Evolutionary conservation across 2,329 filamentous ascomycete genomes (phyloP).

Genomic region (Thielaviopsis ethacetica): DNA sequence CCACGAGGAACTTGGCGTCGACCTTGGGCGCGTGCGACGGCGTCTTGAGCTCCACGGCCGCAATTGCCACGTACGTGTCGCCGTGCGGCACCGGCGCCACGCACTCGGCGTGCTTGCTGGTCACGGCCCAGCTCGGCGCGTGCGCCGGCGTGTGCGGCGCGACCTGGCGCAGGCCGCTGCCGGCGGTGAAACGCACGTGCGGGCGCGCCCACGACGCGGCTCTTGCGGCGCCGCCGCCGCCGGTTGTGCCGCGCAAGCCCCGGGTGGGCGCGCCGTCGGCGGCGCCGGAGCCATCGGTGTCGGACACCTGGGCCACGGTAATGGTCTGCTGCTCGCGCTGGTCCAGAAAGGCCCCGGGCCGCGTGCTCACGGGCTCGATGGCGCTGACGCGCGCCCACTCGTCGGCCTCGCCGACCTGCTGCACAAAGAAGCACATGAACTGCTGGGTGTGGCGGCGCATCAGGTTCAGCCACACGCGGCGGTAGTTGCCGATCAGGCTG

Average conservation of each 20-base stretch:
- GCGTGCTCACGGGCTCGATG: slow-evolving; percentile 7
- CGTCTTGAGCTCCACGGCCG: slow-evolving; percentile 7
- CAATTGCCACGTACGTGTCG: slow-evolving; percentile 9
- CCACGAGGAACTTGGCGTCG: slow-evolving; percentile 8
- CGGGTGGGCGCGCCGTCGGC: neutral
- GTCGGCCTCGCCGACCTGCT: slow-evolving; percentile 10
- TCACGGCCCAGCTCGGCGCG: slow-evolving; percentile 8
- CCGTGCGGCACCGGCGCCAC: slow-evolving; percentile 10
- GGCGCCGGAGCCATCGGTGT: neutral
- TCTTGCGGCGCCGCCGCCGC: neutral
- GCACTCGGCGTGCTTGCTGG: slow-evolving; percentile 1
- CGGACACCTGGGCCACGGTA: slow-evolving; percentile 6
- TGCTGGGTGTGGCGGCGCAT: slow-evolving; percentile 7
- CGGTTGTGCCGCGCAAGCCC: neutral
- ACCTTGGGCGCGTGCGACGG: slow-evolving; percentile 10
- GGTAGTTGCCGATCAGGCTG: slow-evolving; percentile 8
- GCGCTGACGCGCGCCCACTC: slow-evolving; percentile 10
- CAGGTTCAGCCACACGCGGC: slow-evolving; percentile 12
- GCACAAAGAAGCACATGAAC: slow-evolving; percentile 12
- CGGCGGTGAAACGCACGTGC: slow-evolving; percentile 5
- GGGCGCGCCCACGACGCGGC: neutral
- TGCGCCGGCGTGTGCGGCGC: slow-evolving; percentile 7
- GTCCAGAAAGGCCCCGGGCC: slow-evolving; percentile 5
- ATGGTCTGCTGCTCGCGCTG: slow-evolving; percentile 10
- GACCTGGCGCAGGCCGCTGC: slow-evolving; percentile 5